These are phyloP conservation scores for Sicyos edulis DNA, from an alignment of 306 rosid genomes.

Conservation along the genomic window DNA sequence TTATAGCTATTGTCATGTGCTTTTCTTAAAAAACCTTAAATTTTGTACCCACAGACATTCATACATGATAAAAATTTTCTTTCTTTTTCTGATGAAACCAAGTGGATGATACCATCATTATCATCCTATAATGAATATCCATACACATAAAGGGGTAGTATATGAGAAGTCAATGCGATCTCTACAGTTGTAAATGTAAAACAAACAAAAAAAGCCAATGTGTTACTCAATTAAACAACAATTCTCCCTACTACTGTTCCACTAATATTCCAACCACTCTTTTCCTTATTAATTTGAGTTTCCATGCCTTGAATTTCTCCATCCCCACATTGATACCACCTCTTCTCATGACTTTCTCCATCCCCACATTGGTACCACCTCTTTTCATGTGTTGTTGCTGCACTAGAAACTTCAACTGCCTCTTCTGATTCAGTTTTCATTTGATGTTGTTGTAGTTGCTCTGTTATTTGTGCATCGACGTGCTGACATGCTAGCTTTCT, in stretches of 20 bases:
- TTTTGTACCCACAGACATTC: too few relatives aligned
- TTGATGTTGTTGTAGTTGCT: slow-evolving; percentile 50
- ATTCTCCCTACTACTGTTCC: slow-evolving; percentile 39
- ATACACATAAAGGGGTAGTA: slow-evolving; percentile 13
- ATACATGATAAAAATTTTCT: too few relatives aligned
- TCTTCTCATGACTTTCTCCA: slow-evolving; percentile 74
- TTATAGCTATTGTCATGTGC: too few relatives aligned
- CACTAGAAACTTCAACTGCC: slow-evolving; percentile 55
- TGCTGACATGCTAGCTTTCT: slow-evolving; percentile 94
- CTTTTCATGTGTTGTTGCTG: slow-evolving; percentile 54
- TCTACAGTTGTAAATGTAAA: slow-evolving; percentile 12
- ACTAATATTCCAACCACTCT: slow-evolving; percentile 79
- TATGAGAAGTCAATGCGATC: not conserved
- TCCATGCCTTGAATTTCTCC: slow-evolving; percentile 90
- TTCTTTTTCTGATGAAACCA: not conserved
- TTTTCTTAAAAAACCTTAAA: too few relatives aligned
- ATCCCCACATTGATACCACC: slow-evolving; percentile 73
- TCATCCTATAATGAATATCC: slow-evolving; percentile 7
- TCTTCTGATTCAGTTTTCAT: slow-evolving; percentile 47
- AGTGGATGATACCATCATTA: slow-evolving; percentile 7
- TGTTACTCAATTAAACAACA: slow-evolving; percentile 15
- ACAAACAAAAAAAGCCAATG: not conserved
- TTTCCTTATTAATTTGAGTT: slow-evolving; percentile 60
- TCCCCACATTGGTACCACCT: slow-evolving; percentile 72
- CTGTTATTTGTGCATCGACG: slow-evolving; percentile 84